These are phyloP conservation scores for Chlorella sp. DNA, from an alignment of 139 green algal species.

Conservation along the genomic window DNA sequence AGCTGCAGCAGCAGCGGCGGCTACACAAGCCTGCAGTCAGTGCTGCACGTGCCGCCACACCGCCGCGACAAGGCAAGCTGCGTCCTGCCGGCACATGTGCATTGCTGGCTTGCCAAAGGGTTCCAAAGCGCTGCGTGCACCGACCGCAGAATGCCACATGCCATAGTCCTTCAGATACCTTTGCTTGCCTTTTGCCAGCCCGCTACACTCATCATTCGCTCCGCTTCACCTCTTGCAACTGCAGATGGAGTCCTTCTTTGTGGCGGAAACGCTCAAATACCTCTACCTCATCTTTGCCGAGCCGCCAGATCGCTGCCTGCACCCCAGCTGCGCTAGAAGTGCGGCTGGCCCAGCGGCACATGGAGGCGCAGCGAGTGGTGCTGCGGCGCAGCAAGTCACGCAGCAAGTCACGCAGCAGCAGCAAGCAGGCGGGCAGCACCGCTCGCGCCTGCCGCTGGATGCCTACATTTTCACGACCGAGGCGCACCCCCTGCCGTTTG, in stretches of 20 bases:
- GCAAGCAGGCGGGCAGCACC: background rate
- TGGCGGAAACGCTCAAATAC: conserved; percentile 93
- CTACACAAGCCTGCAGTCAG: conserved; percentile 69
- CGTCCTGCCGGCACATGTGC: no score
- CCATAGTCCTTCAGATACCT: no score
- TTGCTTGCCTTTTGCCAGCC: no score
- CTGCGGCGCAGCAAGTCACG: no score
- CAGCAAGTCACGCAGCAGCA: background rate
- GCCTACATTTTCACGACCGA: conserved; percentile 93
- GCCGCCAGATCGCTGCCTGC: conserved; percentile 57
- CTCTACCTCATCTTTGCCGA: conserved; percentile 85
- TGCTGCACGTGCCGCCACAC: conserved; percentile 60
- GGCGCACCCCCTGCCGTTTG: conserved; percentile 81
- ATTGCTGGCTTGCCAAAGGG: no score
- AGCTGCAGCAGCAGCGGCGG: conserved; percentile 53
- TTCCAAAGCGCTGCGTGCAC: no score
- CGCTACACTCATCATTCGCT: no score
- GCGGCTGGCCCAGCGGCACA: background rate
- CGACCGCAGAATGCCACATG: no score
- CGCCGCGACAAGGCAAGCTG: conserved; percentile 61
- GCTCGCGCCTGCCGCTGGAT: conserved; percentile 66
- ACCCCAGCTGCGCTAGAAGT: conserved; percentile 15
- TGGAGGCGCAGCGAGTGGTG: background rate
- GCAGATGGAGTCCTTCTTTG: conserved; percentile 88
- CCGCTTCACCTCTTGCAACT: background rate